Base-by-base conservation (phyloP, 2,329 filamentous ascomycete species). In the Trichoderma gracile region DNA sequence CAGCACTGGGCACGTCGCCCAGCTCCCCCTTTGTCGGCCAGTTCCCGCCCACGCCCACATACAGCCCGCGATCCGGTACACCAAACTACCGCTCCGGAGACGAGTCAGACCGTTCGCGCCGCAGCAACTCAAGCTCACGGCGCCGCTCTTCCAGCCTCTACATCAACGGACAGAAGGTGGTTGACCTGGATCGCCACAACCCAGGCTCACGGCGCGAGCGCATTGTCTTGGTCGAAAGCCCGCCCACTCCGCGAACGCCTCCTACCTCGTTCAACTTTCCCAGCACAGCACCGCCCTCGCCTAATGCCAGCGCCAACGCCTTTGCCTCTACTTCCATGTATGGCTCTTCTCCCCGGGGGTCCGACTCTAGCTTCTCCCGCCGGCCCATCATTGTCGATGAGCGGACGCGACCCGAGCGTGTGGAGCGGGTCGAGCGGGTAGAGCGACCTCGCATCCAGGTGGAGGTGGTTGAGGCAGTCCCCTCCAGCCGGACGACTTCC, bases 171-270 rank as follows among this genome's bases (percentile, higher is more conserved):
- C 72, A 74, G 30, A 77, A 73, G 68, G 69, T 77, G 2, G 59
- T 77, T 52, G 75, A 78, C 57, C 58, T 75, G 62, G 71, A 73
- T 67, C 74, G 72, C 65, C 73, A 72, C 43, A 70, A 73, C 60
- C 67, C 58, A 53, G 52, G 64, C 43, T 67, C 75, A 49, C 75
- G 74, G 64, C 74, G 75, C 56, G 80, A 83, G 66, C 78, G 80
- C 63, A 74, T 79, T 60, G 69, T 80, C 62, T 75, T 84, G 63
- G 75, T 80, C 58, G 78, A 82, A 65, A 75, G 75, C 67, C 79
- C 80, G 3, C 77, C 80, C 14, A 79, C 78, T 9, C 78, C 81
- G 42, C 76, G 78, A 63, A 81, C 80, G 30, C 79, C 82, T 27
- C 80, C 82, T n/a, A 79, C 77, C 67, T 70, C 72, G 40, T 79